Conservation (phyloP, 2,329 filamentous ascomycete genomes). For the Trichoderma atrobrunneum region DNA sequence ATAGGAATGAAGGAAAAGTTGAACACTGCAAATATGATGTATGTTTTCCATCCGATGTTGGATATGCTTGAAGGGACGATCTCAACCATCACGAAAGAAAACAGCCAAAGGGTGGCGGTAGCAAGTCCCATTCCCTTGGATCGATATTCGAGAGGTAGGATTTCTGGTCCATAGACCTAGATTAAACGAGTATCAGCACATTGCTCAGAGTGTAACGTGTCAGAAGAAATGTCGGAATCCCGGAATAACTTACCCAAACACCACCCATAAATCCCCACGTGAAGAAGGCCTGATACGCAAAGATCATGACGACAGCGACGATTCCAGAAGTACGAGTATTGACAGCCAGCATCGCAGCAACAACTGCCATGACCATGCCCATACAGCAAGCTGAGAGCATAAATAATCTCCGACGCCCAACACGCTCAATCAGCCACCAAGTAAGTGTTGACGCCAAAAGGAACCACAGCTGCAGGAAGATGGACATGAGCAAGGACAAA, state of each 20-base stretch:
- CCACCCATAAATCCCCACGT: constrained; percentile 39
- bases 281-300: constrained; percentile 40
- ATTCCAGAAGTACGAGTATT: constrained; percentile 36
- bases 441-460: constrained; percentile 42
- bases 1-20: constrained; percentile 30
- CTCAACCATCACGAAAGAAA: constrained; percentile 31
- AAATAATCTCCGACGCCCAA: constrained; percentile 44
- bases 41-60: constrained; percentile 29
- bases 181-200: neutral
- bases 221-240: neutral
- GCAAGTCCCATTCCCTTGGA: constrained; percentile 34
- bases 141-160: constrained; percentile 32
- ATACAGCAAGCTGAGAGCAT: constrained; percentile 41
- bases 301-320: constrained; percentile 41
- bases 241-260: constrained; percentile 35
- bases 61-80: constrained; percentile 24
- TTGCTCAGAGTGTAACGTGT: neutral
- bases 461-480: constrained; percentile 49
- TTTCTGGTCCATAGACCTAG: constrained; percentile 29
- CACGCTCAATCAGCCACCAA: constrained; percentile 46
- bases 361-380: constrained; percentile 41
- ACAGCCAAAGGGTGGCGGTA: constrained; percentile 36
- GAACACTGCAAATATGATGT: constrained; percentile 31
- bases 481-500: constrained; percentile 50
- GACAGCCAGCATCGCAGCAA: constrained; percentile 37